phyloP scores from a whole-genome alignment of 768 basidiomycete genomes.

The Suillus occidentalis region DNA sequence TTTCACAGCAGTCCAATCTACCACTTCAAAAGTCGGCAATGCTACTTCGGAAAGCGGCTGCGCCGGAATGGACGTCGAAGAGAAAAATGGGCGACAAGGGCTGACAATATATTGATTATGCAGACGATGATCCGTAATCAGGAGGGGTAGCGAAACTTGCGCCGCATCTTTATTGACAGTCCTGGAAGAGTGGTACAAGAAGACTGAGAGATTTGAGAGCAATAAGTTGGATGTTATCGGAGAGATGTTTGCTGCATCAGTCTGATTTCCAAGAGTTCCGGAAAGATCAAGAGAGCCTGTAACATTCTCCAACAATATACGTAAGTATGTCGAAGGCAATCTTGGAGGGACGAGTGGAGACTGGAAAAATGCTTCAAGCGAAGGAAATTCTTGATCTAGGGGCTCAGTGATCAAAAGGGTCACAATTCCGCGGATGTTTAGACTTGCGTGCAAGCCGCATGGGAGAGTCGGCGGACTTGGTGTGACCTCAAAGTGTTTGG shows the following conservation, averaged over 20 bases:
- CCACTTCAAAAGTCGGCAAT: constrained; percentile 57
- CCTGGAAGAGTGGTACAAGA: constrained; percentile 42
- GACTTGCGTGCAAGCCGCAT: constrained; percentile 31
- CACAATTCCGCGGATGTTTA: constrained; percentile 45
- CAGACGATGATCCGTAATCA: constrained; percentile 75
- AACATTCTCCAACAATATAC: constrained; percentile 47
- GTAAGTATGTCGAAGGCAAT: constrained; percentile 49
- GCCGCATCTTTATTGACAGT: constrained; percentile 11
- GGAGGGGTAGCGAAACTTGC: constrained; percentile 55
- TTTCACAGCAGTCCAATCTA: constrained; percentile 60
- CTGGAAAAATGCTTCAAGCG: constrained; percentile 47
- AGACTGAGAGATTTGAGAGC: constrained; percentile 54
- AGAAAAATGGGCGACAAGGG: constrained; percentile 43
- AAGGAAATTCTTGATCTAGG: constrained; percentile 7
- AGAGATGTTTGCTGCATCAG: constrained; percentile 11
- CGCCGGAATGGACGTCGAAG: constrained; percentile 12
- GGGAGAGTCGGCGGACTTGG: constrained; percentile 18
- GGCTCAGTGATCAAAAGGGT: constrained; percentile 45
- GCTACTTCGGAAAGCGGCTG: constrained; percentile 21
- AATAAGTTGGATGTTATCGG: constrained; percentile 13
- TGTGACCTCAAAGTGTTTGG: constrained; percentile 17
- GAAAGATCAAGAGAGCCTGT: constrained; percentile 22
- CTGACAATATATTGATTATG: constrained; percentile 50
- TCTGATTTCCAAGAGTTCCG: constrained; percentile 8
- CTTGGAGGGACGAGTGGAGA: constrained; percentile 60